These are phyloP conservation scores for Aureobasidium pullulans DNA, from an alignment of 2,329 filamentous ascomycete species.

Conservation along the genomic window DNA sequence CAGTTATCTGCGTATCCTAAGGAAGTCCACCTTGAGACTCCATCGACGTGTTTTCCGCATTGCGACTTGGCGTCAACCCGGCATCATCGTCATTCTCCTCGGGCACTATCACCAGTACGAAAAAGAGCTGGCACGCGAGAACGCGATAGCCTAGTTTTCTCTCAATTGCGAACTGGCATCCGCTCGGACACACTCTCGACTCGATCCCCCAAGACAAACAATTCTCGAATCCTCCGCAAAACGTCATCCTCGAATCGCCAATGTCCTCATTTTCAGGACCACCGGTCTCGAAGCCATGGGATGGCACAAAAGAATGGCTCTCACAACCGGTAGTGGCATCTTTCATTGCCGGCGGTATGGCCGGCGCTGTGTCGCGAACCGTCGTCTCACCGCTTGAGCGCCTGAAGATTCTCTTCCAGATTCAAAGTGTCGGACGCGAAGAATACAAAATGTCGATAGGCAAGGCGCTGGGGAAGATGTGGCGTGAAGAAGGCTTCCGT, in stretches of 20 bases:
- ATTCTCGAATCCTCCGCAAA: not conserved
- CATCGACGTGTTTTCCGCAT: not conserved
- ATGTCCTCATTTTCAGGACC: not conserved
- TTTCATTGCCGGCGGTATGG: conserved; percentile 88
- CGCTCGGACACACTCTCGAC: not conserved
- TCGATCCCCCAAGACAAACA: not conserved
- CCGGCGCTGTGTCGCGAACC: conserved; percentile 93
- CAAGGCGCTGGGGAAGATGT: conserved; percentile 89
- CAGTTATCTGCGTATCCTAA: not conserved
- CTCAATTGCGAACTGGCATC: not conserved
- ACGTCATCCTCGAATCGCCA: not conserved
- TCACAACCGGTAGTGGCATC: conserved; percentile 83
- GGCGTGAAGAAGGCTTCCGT: conserved; percentile 91
- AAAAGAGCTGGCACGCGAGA: not conserved
- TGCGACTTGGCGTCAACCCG: conserved; percentile 7
- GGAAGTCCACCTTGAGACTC: not conserved
- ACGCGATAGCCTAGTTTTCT: not conserved
- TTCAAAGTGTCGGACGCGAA: conserved; percentile 81
- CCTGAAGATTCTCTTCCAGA: conserved; percentile 94
- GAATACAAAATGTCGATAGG: conserved; percentile 91
- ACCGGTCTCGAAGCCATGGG: conserved; percentile 13
- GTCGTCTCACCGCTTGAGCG: conserved; percentile 94
- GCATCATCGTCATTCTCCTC: not conserved
- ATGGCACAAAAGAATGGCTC: conserved; percentile 34
- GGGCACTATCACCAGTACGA: not conserved